Evolutionary conservation across 2,329 filamentous ascomycete species (phyloP), one percentile per base, ranked within the genome.

Genomic region (Neofusicoccum parvum): DNA sequence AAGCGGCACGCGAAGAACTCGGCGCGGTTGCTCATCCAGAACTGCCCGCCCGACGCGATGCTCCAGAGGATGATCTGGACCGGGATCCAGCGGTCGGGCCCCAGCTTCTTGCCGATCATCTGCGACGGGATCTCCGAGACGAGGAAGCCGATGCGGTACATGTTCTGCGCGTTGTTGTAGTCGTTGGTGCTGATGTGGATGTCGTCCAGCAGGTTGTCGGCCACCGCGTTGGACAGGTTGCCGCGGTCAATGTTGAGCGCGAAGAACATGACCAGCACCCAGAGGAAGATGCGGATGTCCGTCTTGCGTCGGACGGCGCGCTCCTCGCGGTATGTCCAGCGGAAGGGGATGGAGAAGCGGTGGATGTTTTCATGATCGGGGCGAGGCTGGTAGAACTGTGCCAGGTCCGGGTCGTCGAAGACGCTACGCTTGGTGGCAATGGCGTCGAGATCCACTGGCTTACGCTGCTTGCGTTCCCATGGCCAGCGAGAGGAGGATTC

Each of bases 121-220:
- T 82, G 82, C 1, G 78, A 81, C 1, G 80, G 80, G 0, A 83
- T 66, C 58, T 82, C 81, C n/a, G 75, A 79, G 32, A 81, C 72
- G 46, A 82, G 92, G 79, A 96, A 96, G 77, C 92, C 92, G 20
- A 86, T 84, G 78, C 91, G 94, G 81, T 95, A 95, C 10, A 91
- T 80, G 0, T 78, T 79, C 59, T 80, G 74, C 5, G 75, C 75
- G 50, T 73, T 75, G 65, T 78, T 78, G 70, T 76, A 77, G 67
- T 78, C 75, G 62, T 77, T 77, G 39, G 76, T 78, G 65, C 71
- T 75, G 66, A 77, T 68, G 10, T 62, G 27, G 7, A 78, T 68
- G 63, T 78, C 75, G 2, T 62, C 48, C 1, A 78, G 69, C 50
- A 78, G 50, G 62, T 78, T 77, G 68, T 77, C 75, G 14, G 71